Conservation (phyloP, 495 filamentous ascomycete genomes). For the Aspergillus panamensis region DNA sequence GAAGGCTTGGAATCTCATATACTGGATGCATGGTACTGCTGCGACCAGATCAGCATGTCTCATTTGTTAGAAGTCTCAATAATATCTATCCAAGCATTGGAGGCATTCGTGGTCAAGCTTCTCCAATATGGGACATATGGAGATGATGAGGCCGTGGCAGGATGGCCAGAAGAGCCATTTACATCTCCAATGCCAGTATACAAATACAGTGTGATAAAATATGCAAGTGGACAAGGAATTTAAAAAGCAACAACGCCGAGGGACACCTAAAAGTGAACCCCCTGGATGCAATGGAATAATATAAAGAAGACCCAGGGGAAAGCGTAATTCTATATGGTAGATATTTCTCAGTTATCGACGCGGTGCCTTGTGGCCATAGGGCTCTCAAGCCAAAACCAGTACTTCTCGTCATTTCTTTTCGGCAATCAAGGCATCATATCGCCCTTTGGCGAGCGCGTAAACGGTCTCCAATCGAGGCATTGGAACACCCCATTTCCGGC, state of each 20-base stretch:
- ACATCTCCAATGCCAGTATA: too few relatives aligned
- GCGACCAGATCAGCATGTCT: constrained; percentile 58
- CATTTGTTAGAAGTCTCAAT: constrained; percentile 38
- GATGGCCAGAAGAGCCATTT: too few relatives aligned
- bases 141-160: too few relatives aligned
- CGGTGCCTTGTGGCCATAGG: too few relatives aligned
- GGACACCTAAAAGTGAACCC: too few relatives aligned
- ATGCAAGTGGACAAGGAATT: too few relatives aligned
- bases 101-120: background rate
- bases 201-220: too few relatives aligned
- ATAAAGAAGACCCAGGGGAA: too few relatives aligned
- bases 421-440: constrained; percentile 14
- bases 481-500: constrained; percentile 34
- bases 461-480: constrained; percentile 40
- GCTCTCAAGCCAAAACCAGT: background rate
- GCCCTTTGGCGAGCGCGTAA: constrained; percentile 20
- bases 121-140: background rate
- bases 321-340: too few relatives aligned
- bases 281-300: too few relatives aligned
- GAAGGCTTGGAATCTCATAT: constrained; percentile 50
- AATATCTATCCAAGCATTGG: constrained; percentile 25
- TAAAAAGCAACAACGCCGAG: too few relatives aligned
- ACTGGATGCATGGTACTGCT: constrained; percentile 55
- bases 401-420: background rate
- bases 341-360: too few relatives aligned